These are phyloP conservation scores for Colletotrichum sp. DNA, from an alignment of 2,329 filamentous ascomycete genomes.

Conservation along the genomic window DNA sequence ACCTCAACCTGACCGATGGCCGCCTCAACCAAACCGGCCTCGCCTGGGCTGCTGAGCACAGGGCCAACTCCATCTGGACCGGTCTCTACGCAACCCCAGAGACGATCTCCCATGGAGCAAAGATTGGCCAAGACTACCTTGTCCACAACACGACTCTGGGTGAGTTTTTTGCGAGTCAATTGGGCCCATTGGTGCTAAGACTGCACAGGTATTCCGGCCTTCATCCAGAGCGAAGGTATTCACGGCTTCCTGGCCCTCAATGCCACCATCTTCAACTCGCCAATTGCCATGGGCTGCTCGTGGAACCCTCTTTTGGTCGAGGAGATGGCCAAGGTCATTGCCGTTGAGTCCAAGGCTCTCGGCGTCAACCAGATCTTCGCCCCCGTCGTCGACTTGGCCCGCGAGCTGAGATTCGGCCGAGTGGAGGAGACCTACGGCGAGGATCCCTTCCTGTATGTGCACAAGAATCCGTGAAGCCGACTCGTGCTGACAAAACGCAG, in stretches of 20 bases:
- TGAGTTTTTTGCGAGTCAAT: slow-evolving; percentile 11
- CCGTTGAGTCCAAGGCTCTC: slow-evolving; percentile 67
- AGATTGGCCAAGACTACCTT: slow-evolving; percentile 72
- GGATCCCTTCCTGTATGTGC: slow-evolving; percentile 62
- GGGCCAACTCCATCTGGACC: slow-evolving; percentile 75
- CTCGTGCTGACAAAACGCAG: slow-evolving; percentile 25
- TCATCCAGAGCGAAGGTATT: slow-evolving; percentile 77
- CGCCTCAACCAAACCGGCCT: slow-evolving; percentile 72
- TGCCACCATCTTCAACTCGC: slow-evolving; percentile 81
- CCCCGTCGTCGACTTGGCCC: slow-evolving; percentile 72
- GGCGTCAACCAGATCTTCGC: slow-evolving; percentile 78
- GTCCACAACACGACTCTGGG: slow-evolving; percentile 48
- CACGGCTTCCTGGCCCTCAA: slow-evolving; percentile 76
- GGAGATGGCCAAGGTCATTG: slow-evolving; percentile 72
- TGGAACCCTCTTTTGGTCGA: slow-evolving; percentile 70
- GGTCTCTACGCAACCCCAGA: slow-evolving; percentile 70
- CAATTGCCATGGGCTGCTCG: slow-evolving; percentile 74
- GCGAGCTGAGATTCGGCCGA: slow-evolving; percentile 73
- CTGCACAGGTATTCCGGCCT: slow-evolving; percentile 72
- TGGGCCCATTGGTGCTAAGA: slow-evolving; percentile 39
- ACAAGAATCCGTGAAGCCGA: too few relatives aligned
- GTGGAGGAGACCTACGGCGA: slow-evolving; percentile 79
- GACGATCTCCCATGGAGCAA: slow-evolving; percentile 67
- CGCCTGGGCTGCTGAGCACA: slow-evolving; percentile 68
- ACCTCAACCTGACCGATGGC: slow-evolving; percentile 72